Conservation (phyloP, 2,329 filamentous ascomycete genomes). For the Pseudopithomyces maydicus region DNA sequence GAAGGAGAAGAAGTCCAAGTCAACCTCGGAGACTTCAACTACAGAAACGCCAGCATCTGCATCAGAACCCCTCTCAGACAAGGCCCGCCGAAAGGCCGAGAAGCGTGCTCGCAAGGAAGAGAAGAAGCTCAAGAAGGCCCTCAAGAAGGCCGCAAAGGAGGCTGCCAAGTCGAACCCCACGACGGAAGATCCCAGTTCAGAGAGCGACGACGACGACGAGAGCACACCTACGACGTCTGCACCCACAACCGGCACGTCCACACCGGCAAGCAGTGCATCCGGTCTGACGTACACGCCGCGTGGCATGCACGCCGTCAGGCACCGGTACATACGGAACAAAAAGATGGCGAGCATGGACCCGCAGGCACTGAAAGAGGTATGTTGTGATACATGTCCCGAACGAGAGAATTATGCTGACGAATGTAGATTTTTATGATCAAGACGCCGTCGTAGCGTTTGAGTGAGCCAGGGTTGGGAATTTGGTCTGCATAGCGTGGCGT, state of each 20-base stretch:
- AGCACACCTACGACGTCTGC: constrained; percentile 30
- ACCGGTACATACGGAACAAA: constrained; percentile 88
- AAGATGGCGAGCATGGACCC: constrained; percentile 80
- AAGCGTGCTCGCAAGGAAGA: constrained; percentile 53
- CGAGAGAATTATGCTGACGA: constrained; percentile 15
- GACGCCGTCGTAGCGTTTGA: constrained; percentile 28
- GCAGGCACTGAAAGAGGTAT: constrained; percentile 83
- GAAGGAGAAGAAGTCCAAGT: constrained; percentile 28
- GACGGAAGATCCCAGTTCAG: constrained; percentile 31
- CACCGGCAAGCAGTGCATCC: constrained; percentile 53
- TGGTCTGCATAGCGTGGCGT: constrained; percentile 41
- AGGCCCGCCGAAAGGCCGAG: constrained; percentile 45
- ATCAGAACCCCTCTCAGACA: constrained; percentile 50
- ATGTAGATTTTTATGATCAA: constrained; percentile 45
- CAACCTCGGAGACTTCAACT: constrained; percentile 25
- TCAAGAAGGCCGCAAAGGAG: constrained; percentile 51
- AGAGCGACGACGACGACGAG: constrained; percentile 33
- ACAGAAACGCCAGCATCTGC: constrained; percentile 22
- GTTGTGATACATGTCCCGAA: constrained; percentile 3
- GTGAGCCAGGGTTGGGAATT: neutral
- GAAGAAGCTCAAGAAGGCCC: constrained; percentile 56
- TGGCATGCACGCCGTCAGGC: constrained; percentile 74
- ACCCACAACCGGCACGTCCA: constrained; percentile 49
- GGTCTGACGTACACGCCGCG: constrained; percentile 47
- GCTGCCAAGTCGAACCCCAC: constrained; percentile 32